These are phyloP conservation scores for Tetrapisispora fleetii DNA, from an alignment of 805 yeast species.

Conservation along the genomic window DNA sequence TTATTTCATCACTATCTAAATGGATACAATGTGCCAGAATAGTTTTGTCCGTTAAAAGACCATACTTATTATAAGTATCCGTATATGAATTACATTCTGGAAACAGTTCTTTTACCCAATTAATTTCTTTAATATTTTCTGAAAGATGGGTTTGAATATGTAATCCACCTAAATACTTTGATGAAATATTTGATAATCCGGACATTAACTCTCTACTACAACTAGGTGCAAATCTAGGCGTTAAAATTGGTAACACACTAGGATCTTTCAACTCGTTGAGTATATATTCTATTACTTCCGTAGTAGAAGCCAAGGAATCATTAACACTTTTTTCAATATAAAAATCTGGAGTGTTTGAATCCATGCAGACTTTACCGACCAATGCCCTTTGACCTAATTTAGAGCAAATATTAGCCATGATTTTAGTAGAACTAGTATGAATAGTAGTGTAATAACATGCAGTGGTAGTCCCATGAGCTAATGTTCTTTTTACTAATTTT, in stretches of 20 bases:
- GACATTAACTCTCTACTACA: constrained; percentile 57
- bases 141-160: constrained; percentile 88
- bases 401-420: constrained; percentile 64
- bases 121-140: constrained; percentile 68
- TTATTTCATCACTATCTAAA: constrained; percentile 52
- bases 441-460: constrained; percentile 89
- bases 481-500: constrained; percentile 58
- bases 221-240: constrained; percentile 91
- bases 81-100: constrained; percentile 66
- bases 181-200: constrained; percentile 53
- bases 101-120: constrained; percentile 60
- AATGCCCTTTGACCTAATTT: constrained; percentile 74
- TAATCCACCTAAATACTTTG: constrained; percentile 29
- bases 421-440: constrained; percentile 63
- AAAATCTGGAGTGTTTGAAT: constrained; percentile 66
- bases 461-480: constrained; percentile 79
- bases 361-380: constrained; percentile 93
- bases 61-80: constrained; percentile 60
- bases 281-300: constrained; percentile 48
- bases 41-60: constrained; percentile 53
- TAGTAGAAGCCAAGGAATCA: constrained; percentile 45
- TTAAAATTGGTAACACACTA: constrained; percentile 60
- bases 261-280: constrained; percentile 42
- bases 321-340: constrained; percentile 46
- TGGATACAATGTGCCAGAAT: constrained; percentile 87